phyloP scores from a whole-genome alignment of 2,329 filamentous ascomycete species.

The Diplodia intermedia region DNA sequence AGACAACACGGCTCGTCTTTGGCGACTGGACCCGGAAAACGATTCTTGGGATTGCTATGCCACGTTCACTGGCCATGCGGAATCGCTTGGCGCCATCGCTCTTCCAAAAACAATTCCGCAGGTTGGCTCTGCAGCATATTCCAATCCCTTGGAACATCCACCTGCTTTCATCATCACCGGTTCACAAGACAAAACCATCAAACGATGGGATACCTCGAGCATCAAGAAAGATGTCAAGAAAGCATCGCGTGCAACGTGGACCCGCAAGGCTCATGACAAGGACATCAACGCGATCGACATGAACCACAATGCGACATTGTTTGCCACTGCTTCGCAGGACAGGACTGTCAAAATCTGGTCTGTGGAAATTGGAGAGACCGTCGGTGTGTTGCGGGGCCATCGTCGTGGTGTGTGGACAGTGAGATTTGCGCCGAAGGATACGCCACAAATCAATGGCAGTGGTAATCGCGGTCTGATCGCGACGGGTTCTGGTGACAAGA shows the following conservation, averaged over 20 bases:
- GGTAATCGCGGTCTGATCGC: slow-evolving; percentile 79
- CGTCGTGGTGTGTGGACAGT: slow-evolving; percentile 96
- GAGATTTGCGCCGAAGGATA: slow-evolving; percentile 81
- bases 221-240: slow-evolving; percentile 54
- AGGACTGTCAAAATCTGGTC: slow-evolving; percentile 98
- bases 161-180: slow-evolving; percentile 88
- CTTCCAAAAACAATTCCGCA: slow-evolving; percentile 75
- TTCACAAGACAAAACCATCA: slow-evolving; percentile 93
- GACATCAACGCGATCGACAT: slow-evolving; percentile 96
- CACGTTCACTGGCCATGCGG: slow-evolving; percentile 87
- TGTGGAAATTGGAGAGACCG: slow-evolving; percentile 83
- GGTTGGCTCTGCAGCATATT: slow-evolving; percentile 72
- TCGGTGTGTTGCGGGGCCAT: slow-evolving; percentile 91
- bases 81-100: slow-evolving; percentile 89
- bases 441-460: slow-evolving; percentile 65
- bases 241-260: slow-evolving; percentile 74
- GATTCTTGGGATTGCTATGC: slow-evolving; percentile 80
- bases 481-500: slow-evolving; percentile 95
- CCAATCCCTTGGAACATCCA: slow-evolving; percentile 77
- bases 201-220: slow-evolving; percentile 76
- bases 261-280: slow-evolving; percentile 95
- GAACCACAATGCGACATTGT: slow-evolving; percentile 75
- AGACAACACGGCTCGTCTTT: slow-evolving; percentile 91
- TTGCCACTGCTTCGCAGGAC: slow-evolving; percentile 96
- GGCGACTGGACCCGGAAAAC: slow-evolving; percentile 80